A percentile compares a stretch with the other conserved stretches of the same genome.
phyloP scores from a whole-genome alignment of 2,329 filamentous ascomycete genomes.

The Fulvia fulva region DNA sequence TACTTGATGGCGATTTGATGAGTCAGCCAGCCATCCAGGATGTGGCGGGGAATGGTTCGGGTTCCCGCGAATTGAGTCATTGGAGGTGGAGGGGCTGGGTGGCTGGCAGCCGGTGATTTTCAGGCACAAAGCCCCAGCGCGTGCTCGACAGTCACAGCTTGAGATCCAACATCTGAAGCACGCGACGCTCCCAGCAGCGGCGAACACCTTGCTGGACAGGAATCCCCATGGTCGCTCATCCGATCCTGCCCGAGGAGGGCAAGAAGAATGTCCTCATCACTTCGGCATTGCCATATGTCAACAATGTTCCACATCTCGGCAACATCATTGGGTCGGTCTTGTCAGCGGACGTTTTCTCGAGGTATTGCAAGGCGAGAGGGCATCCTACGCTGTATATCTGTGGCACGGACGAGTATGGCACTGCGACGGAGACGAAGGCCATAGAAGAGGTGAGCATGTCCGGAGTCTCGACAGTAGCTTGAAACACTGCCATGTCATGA shows the following conservation, averaged over 20 bases:
- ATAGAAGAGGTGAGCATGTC: slow-evolving; percentile 59
- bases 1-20: neutral
- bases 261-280: slow-evolving; percentile 88
- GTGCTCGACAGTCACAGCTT: neutral
- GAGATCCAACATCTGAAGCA: neutral
- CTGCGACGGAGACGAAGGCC: slow-evolving; percentile 92
- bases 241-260: slow-evolving; percentile 46
- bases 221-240: slow-evolving; percentile 7
- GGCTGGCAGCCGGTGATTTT: neutral
- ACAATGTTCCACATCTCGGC: slow-evolving; percentile 72
- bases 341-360: slow-evolving; percentile 72
- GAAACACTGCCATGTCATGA: neutral
- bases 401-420: slow-evolving; percentile 91
- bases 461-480: neutral
- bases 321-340: slow-evolving; percentile 86
- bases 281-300: slow-evolving; percentile 83
- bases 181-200: neutral
- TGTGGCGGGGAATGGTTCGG: neutral
- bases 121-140: neutral
- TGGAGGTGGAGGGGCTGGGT: neutral
- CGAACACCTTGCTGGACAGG: neutral
- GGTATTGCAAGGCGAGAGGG: slow-evolving; percentile 75
- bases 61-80: slow-evolving; percentile 2
- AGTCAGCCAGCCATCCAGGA: neutral
- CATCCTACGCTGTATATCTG: slow-evolving; percentile 80